phyloP scores from a whole-genome alignment of 1,284 basidiomycete genomes.

The Polyporus tsugae region DNA sequence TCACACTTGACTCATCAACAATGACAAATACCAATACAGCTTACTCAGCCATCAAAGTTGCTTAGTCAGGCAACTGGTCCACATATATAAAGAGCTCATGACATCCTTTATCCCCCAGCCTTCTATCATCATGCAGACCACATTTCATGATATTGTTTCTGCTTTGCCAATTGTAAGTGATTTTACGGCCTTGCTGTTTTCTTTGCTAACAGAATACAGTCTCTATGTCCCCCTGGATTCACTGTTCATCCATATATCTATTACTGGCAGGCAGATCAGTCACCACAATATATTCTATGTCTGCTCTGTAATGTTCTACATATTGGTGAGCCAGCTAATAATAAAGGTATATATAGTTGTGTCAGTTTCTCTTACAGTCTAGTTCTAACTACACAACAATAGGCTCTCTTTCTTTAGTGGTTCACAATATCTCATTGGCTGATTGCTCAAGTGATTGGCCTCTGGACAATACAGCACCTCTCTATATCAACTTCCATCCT shows the following conservation, averaged over 20 bases:
- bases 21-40: background rate
- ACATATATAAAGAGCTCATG: background rate
- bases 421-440: background rate
- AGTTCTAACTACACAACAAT: background rate
- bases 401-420: background rate
- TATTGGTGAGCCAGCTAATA: background rate
- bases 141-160: background rate
- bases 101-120: background rate
- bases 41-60: constrained; percentile 5
- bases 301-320: constrained; percentile 12
- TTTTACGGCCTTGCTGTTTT: too few species aligned
- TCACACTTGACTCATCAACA: background rate
- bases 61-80: background rate
- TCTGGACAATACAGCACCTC: background rate
- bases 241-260: background rate
- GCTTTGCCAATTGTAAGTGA: background rate
- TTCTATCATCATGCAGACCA: background rate
- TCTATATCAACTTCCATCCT: constrained; percentile 1
- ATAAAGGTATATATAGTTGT: background rate
- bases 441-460: constrained; percentile 2
- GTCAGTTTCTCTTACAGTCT: background rate
- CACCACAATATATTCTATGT: constrained; percentile 2
- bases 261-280: constrained; percentile 9
- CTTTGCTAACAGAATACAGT: background rate
- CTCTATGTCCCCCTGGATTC: background rate